Conservation (phyloP, 805 yeast genomes). For the Kuraishia piskuri region DNA sequence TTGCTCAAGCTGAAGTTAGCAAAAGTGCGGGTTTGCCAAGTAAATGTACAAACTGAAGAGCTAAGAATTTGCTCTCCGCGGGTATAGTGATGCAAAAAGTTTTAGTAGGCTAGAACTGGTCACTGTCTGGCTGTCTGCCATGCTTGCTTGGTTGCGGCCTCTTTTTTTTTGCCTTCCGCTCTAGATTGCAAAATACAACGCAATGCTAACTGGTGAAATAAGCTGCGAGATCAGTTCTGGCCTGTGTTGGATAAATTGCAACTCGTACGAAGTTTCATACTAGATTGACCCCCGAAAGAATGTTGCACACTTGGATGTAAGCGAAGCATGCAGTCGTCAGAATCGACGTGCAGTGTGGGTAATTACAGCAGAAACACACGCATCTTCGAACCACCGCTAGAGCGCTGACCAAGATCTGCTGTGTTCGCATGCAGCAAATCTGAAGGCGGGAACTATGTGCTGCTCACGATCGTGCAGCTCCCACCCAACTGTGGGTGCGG, state of each 20-base stretch:
- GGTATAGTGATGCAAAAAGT: too few species aligned
- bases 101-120: too few species aligned
- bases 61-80: too few species aligned
- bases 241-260: too few species aligned
- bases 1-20: too few species aligned
- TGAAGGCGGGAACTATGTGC: neutral
- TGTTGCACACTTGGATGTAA: neutral
- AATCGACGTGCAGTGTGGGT: neutral
- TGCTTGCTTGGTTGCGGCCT: neutral
- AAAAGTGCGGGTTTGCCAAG: too few species aligned
- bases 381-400: neutral
- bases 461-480: neutral
- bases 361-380: neutral
- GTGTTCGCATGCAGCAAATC: neutral
- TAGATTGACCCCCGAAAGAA: neutral
- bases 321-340: neutral
- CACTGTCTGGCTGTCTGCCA: too few species aligned
- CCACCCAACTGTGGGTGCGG: neutral
- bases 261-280: too few species aligned
- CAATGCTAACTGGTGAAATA: too few species aligned
- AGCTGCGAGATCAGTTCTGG: too few species aligned
- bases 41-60: too few species aligned
- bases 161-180: neutral
- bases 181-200: too few species aligned
- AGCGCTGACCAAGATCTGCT: neutral